Percentiles rank a stretch among this genome's conserved stretches.
Evolutionary conservation across 1,284 basidiomycete species (phyloP).

Genomic region (Naganishia albida): DNA sequence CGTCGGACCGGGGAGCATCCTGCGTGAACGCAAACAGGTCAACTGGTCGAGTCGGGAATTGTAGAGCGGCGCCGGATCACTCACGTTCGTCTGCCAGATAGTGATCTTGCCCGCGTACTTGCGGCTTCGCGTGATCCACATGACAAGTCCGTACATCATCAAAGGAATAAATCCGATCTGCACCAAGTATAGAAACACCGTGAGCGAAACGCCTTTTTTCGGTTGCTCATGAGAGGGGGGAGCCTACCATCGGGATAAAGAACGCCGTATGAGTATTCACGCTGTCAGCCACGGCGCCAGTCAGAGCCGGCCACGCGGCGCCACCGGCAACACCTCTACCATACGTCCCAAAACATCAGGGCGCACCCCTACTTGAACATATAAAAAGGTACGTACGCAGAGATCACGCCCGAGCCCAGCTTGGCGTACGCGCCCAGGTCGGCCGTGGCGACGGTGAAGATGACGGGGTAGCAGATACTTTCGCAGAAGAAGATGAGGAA

Average conservation of each 20-base stretch:
- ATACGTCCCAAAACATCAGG: background rate
- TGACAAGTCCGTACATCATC: constrained; percentile 30
- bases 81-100: constrained; percentile 24
- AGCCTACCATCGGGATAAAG: constrained; percentile 35
- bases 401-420: constrained; percentile 42
- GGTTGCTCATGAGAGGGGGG: too few relatives aligned
- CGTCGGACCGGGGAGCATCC: constrained; percentile 8
- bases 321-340: constrained; percentile 40
- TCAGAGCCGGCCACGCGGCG: constrained; percentile 39
- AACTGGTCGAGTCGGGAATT: background rate
- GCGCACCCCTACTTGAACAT: too few relatives aligned
- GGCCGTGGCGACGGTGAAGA: constrained; percentile 43
- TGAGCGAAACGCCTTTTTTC: background rate
- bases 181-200: background rate
- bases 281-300: constrained; percentile 38
- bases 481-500: constrained; percentile 46
- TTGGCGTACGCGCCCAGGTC: constrained; percentile 42
- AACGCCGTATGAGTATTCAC: constrained; percentile 36
- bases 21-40: background rate
- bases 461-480: constrained; percentile 43
- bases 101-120: constrained; percentile 23
- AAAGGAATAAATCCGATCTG: constrained; percentile 31
- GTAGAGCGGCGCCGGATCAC: background rate
- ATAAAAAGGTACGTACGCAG: constrained; percentile 32
- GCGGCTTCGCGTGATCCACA: constrained; percentile 31